phyloP scores from a whole-genome alignment of 2,329 filamentous ascomycete genomes.

The Xylaria sp. region DNA sequence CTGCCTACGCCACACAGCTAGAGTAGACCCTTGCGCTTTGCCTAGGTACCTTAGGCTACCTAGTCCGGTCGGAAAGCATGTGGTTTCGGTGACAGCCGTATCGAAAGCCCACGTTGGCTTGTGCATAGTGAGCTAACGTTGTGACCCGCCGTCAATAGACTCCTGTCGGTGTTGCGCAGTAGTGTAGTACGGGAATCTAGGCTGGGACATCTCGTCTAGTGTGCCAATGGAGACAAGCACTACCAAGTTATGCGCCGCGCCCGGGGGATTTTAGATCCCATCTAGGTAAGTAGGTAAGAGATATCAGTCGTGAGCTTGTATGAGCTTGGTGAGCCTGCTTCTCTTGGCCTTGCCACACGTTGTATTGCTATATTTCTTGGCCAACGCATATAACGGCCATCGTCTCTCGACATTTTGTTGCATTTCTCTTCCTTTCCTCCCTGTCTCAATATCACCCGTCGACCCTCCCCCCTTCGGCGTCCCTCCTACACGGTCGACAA shows the following conservation, averaged over 20 bases:
- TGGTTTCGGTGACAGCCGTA: not conserved
- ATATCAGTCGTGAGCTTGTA: conserved; percentile 3
- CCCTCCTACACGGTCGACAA: conserved; percentile 23
- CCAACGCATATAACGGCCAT: conserved; percentile 29
- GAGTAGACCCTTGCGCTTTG: conserved; percentile 9
- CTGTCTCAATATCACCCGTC: conserved; percentile 26
- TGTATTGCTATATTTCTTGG: conserved; percentile 12
- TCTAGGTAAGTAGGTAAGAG: conserved; percentile 8
- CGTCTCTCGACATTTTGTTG: conserved; percentile 6
- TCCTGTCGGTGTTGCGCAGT: not conserved
- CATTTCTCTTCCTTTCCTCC: conserved; percentile 16
- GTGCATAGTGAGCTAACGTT: conserved; percentile 24
- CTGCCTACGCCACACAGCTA: not conserved
- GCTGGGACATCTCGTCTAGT: conserved; percentile 3
- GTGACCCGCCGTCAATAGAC: conserved; percentile 7
- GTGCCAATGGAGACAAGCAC: not conserved
- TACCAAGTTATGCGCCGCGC: conserved; percentile 16
- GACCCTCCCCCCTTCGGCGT: conserved; percentile 20
- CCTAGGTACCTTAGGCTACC: not conserved
- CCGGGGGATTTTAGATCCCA: not conserved
- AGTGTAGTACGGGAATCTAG: not conserved
- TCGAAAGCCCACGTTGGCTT: conserved; percentile 18
- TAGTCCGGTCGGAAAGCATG: conserved; percentile 10
- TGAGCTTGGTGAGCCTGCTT: conserved; percentile 12
- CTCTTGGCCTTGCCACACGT: conserved; percentile 18